Evolutionary conservation across 2,329 filamentous ascomycete genomes (phyloP), one percentile per base, ranked within the genome.

Genomic region (Paraphoma chrysanthemicola): DNA sequence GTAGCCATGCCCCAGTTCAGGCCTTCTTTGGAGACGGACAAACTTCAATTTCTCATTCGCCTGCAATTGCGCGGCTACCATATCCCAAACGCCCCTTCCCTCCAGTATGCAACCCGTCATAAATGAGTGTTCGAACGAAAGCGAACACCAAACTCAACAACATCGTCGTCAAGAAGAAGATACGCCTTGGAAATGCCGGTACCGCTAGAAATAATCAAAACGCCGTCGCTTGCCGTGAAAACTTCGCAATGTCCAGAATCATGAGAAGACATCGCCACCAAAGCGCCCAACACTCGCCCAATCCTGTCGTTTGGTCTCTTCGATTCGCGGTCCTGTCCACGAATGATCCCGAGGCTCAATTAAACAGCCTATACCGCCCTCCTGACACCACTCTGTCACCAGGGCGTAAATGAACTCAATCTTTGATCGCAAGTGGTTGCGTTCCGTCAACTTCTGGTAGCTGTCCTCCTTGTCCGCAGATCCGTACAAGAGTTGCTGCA

Each of bases 371-470:
- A 93, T 77, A 1, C 91, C 91, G 3, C 86, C 88, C 65, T 90
- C 88, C 53, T 73, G 68, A 11, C 87, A 85, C 91, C 91, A 94
- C 72, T 92, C 89, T 61, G 83, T 84, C 10, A 92, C 83, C 14
- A 92, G 83, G 49, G 83, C 78, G 63, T 84, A 83, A 67, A 93
- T 86, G 71, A 93, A 93, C 56, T 87, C 84, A 54, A 94, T 84
- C 80, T 94, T 94, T 66, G 82, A 83, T 33, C 88, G 86, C 71
- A 94, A 86, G 62, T 88, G 85, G 72, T 94, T 94, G 41, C 89
- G 88, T 17, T 85, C 83, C 0, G 90, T 75, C 12, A 77, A 88
- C 53, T 92, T 86, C 53, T 69, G 71, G 56, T 75, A 72, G 29
- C 64, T 83, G 81, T 72, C 88, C 67, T 65, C 65, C 68, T 82